phyloP scores from a whole-genome alignment of 169 alveolate species.

The Cryptosporidium tyzzeri region DNA sequence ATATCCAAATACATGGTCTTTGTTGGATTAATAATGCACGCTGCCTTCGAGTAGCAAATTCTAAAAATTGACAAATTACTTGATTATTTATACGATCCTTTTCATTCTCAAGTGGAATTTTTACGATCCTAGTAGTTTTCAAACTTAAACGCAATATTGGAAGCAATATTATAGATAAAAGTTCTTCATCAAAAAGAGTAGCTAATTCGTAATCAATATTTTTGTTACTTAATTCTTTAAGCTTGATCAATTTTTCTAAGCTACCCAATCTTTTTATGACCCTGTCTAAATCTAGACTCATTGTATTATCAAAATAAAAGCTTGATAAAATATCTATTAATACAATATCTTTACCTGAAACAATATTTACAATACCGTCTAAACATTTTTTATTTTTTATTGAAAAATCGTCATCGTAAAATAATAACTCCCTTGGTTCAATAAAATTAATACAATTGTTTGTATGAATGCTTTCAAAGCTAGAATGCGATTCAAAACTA shows the following conservation, averaged over 20 bases:
- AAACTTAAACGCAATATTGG: constrained; percentile 30
- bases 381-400: constrained; percentile 18
- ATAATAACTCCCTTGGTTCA: constrained; percentile 39
- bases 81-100: constrained; percentile 1
- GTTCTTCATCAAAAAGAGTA: constrained; percentile 27
- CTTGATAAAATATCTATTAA: constrained; percentile 49
- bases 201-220: neutral
- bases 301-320: constrained; percentile 16
- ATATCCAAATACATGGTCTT: constrained; percentile 65
- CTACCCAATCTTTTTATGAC: constrained; percentile 8
- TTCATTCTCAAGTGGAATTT: constrained; percentile 53
- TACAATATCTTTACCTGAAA: constrained; percentile 55
- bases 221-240: neutral
- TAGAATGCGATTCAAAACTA: neutral
- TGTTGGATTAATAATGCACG: constrained; percentile 37
- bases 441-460: constrained; percentile 26
- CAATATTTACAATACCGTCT: neutral
- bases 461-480: neutral
- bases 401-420: constrained; percentile 21
- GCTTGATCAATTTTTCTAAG: neutral
- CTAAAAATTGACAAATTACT: constrained; percentile 37
- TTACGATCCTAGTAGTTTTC: constrained; percentile 51
- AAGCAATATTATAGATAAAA: constrained; percentile 9
- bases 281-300: neutral
- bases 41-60: constrained; percentile 54